These are phyloP conservation scores for Uncinocarpus reesii DNA, from an alignment of 2,329 filamentous ascomycete genomes.

Conservation along the genomic window DNA sequence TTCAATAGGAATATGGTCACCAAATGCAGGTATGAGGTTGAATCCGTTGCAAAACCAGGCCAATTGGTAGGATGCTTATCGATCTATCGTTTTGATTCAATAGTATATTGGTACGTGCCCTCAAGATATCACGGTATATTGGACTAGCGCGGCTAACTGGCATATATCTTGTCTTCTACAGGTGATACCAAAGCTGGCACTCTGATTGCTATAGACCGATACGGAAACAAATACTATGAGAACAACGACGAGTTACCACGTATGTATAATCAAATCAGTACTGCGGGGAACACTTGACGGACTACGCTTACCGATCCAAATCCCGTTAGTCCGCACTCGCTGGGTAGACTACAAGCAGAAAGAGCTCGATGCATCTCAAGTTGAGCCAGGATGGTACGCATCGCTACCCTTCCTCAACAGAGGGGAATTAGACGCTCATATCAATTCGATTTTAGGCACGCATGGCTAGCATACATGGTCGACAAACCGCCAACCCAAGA, in stretches of 20 bases:
- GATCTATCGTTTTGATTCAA: slow-evolving; percentile 10
- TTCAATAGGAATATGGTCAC: slow-evolving; percentile 72
- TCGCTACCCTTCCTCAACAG: background rate
- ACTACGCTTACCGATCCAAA: too few species aligned
- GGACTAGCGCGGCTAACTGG: background rate
- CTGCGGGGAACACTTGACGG: background rate
- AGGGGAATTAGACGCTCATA: slow-evolving; percentile 2
- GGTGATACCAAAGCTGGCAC: slow-evolving; percentile 94
- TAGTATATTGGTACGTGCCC: slow-evolving; percentile 36
- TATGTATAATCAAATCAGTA: slow-evolving; percentile 32
- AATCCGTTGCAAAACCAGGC: background rate
- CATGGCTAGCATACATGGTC: slow-evolving; percentile 90
- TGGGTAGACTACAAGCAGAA: slow-evolving; percentile 95
- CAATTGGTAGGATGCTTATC: slow-evolving; percentile 3
- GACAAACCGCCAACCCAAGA: slow-evolving; percentile 77
- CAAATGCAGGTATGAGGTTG: slow-evolving; percentile 68
- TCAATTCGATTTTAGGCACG: slow-evolving; percentile 51
- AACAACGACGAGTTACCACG: slow-evolving; percentile 86
- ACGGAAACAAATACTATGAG: slow-evolving; percentile 97
- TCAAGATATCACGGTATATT: background rate
- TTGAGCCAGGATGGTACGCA: slow-evolving; percentile 75
- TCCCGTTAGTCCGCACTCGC: slow-evolving; percentile 65
- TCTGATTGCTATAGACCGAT: slow-evolving; percentile 74
- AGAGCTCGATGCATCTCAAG: slow-evolving; percentile 54
- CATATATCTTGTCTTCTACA: slow-evolving; percentile 33